Base-by-base conservation (phyloP, 208 protist species). In the Trypanosoma mega region DNA sequence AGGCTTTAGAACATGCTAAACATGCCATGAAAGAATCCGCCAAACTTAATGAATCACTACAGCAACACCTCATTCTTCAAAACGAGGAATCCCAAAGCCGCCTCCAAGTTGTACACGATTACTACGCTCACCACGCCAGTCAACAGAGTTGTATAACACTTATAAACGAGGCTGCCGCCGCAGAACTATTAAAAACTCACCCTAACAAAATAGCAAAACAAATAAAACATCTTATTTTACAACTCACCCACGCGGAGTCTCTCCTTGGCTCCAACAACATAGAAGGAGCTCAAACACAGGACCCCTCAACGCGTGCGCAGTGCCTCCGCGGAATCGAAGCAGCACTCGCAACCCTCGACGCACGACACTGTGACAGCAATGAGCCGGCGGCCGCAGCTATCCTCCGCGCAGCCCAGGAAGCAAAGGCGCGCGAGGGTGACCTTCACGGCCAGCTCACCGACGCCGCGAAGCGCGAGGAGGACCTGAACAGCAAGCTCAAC, bases 241-340 rank as follows among this genome's bases (percentile, higher is more conserved):
- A 55, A 9, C 1, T 50, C 14, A 33, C 45, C 34, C 6, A 6
- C 8, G 6, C 34, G 8, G 12, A 39, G 6, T 39, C 34, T 39
- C 34, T 39, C 12, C 6, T 39, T 12, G 34, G 34, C 6, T 12
- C 6, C 12, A 20, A 60, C 18, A 33, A 20, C 2, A 18, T 18
- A 37, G 6, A 63, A 23, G 27, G 43, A 30, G 43, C 14, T 33
- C 27, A 21, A 33, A 18, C 37, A 31, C 31, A 34, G 9, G 63
- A 76, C 63, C 27, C 54, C 51, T 70, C 71, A 23, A 76, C 71
- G 2, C 55, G 71, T 31, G 63, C 63, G 3, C 52, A 76, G 34
- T 71, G 62, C 43, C 62, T 76, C 30, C 71, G 53, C 27, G 57
- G 51, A 27, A 71, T 76, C 39, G 63, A 66, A n/a, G 21, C 46